Conservation (phyloP, 371 early-diverging fungal species). For the Circinella umbellata region DNA sequence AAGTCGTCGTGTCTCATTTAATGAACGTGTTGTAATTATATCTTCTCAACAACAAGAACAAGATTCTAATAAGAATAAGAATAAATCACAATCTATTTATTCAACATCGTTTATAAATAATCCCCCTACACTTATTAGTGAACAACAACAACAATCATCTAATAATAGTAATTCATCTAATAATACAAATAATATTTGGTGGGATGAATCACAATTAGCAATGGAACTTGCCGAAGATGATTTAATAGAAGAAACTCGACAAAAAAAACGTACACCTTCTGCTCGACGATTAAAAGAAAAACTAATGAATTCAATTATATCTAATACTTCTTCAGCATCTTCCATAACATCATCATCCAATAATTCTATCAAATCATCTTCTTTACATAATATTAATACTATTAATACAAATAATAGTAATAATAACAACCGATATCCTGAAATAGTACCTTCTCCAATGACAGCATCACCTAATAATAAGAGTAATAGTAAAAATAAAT, state of each 20-base stretch:
- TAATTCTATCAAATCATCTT: background rate
- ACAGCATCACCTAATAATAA: background rate
- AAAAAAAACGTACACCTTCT: conserved; percentile 7
- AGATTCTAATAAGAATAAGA: background rate
- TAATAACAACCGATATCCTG: background rate
- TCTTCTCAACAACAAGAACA: conserved; percentile 1
- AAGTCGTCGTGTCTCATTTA: conserved; percentile 3
- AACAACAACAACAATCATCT: background rate
- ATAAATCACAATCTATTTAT: too few species aligned
- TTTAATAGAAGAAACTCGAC: conserved; percentile 5
- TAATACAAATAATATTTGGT: conserved; percentile 8
- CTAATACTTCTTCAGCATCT: conserved; percentile 9
- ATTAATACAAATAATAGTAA: background rate
- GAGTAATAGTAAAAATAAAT: background rate
- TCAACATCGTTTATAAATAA: too few species aligned
- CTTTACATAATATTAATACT: background rate
- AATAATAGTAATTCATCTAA: background rate
- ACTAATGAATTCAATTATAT: conserved; percentile 11
- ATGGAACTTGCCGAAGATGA: conserved; percentile 24
- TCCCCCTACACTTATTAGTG: too few species aligned
- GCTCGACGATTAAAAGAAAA: conserved; percentile 19
- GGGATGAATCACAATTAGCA: conserved; percentile 24
- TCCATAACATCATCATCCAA: conserved; percentile 14
- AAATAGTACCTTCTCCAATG: background rate
- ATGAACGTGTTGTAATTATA: conserved; percentile 5